Base-by-base conservation (phyloP, 2,329 filamentous ascomycete genomes). In the Trichophyton schoenleinii region DNA sequence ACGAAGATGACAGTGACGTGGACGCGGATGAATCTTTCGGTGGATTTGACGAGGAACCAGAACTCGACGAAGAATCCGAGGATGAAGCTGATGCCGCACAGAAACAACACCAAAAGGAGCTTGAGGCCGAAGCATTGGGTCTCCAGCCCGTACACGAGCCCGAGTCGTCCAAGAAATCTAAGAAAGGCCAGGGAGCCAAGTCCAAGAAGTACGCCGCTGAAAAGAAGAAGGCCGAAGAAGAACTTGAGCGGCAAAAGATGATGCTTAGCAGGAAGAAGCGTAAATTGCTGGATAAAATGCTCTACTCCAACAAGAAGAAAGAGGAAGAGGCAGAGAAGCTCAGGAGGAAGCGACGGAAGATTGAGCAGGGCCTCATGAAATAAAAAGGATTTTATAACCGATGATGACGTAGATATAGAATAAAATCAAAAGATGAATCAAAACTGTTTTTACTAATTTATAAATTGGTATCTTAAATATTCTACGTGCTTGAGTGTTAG, bases 211-310 rank as follows among this genome's bases (percentile, higher is more conserved):
- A 88, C 75, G 83, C 84, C 41, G 83, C 84, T 63, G 81, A 80
- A 72, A 82, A 83, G 68, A 76, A 76, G 65, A 77, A 82, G 69
- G 88, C 94, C 71, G 86, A 87, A 3, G 94, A 97, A 75, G 91
- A 97, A 69, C 76, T 95, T 62, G 91, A 96, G 75, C 83, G 92
- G 65, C 87, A 89, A 73, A 96, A 96, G 84, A 94, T 95, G 79
- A 99, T 99, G 94, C 86, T 97, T 80, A 89, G 88, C 75, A 89
- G 95, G 75, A 94, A 95, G 83, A 99, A 97, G 85, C 83, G 94
- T 70, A 96, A 96, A 85, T 79, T 96, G 70, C 87, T 92, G 67
- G 94, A 97, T 80, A 94, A 96, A 80, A 99, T 99, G 89, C 82
- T 91, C 71, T 95, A 95, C 77, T 91, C 86, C 64, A 96, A 96